phyloP scores from a whole-genome alignment of 2,329 filamentous ascomycete species.

The Apiospora hydei region DNA sequence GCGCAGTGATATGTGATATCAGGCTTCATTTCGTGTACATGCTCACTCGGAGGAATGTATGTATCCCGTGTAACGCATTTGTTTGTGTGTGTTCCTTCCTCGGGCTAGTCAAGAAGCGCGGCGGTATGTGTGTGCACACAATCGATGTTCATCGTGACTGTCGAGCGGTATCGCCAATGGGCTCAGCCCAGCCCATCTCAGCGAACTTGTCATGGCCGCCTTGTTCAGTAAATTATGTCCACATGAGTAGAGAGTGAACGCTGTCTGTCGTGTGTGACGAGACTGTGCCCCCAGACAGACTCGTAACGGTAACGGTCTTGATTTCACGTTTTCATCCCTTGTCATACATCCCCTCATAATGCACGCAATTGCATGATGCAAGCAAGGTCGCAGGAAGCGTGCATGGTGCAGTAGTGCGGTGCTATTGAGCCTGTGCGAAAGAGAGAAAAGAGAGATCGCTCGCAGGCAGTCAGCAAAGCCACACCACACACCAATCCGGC shows the following conservation, averaged over 20 bases:
- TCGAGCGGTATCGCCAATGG: neutral
- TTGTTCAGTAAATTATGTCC: neutral
- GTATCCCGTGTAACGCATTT: neutral
- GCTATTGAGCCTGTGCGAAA: neutral
- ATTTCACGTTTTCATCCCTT: neutral
- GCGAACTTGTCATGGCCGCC: neutral
- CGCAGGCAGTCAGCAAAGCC: neutral
- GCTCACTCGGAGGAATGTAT: neutral
- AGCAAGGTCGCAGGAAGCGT: constrained; percentile 3
- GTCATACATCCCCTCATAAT: neutral
- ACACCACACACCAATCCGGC: neutral
- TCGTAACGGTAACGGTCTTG: constrained; percentile 9
- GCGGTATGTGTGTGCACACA: neutral
- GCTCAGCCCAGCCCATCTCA: neutral
- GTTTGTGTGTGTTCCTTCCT: neutral
- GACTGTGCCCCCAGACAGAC: neutral
- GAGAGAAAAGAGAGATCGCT: neutral
- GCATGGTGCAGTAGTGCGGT: constrained; percentile 8
- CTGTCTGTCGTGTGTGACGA: neutral
- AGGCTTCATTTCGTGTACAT: neutral
- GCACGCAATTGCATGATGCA: constrained; percentile 21
- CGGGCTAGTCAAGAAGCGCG: neutral
- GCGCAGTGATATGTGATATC: neutral
- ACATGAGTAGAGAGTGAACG: neutral
- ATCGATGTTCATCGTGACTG: neutral